These are phyloP conservation scores for Clitocybe nebularis DNA, from an alignment of 1,284 basidiomycete genomes.

Conservation along the genomic window DNA sequence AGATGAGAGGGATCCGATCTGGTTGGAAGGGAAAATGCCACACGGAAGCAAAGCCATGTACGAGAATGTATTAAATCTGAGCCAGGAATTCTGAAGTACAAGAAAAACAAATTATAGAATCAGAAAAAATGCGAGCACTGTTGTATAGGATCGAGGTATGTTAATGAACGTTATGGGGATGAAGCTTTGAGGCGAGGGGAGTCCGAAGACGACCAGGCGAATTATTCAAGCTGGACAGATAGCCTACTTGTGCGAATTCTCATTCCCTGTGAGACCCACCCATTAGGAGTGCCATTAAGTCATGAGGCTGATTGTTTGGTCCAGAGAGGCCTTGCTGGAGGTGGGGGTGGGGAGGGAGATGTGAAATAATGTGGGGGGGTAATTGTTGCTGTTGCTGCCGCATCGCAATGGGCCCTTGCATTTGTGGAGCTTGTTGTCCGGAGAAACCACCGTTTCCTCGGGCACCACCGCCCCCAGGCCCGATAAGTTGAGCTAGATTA, in stretches of 20 bases:
- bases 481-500: slow-evolving; percentile 45
- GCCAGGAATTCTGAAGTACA: slow-evolving; percentile 12
- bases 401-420: slow-evolving; percentile 34
- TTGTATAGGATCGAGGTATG: not conserved
- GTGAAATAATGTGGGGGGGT: slow-evolving; percentile 53
- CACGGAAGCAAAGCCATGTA: too few relatives aligned
- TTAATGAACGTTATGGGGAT: slow-evolving; percentile 2
- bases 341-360: slow-evolving; percentile 57
- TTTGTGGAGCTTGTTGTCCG: slow-evolving; percentile 42
- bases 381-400: slow-evolving; percentile 43
- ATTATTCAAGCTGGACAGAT: not conserved
- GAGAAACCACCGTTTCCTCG: slow-evolving; percentile 42
- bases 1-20: too few relatives aligned
- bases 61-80: slow-evolving; percentile 15
- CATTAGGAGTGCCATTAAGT: slow-evolving; percentile 78
- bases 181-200: slow-evolving; percentile 7
- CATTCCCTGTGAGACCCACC: slow-evolving; percentile 62
- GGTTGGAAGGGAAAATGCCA: too few relatives aligned
- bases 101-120: slow-evolving; percentile 9
- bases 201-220: not conserved
- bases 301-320: slow-evolving; percentile 55
- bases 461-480: slow-evolving; percentile 42
- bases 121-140: slow-evolving; percentile 2
- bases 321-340: slow-evolving; percentile 49
- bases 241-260: slow-evolving; percentile 13